Evolutionary conservation across 352 stramenopile genomes (phyloP), one percentile per base, ranked within the genome.

Genomic region (Blastocystis sp.): DNA sequence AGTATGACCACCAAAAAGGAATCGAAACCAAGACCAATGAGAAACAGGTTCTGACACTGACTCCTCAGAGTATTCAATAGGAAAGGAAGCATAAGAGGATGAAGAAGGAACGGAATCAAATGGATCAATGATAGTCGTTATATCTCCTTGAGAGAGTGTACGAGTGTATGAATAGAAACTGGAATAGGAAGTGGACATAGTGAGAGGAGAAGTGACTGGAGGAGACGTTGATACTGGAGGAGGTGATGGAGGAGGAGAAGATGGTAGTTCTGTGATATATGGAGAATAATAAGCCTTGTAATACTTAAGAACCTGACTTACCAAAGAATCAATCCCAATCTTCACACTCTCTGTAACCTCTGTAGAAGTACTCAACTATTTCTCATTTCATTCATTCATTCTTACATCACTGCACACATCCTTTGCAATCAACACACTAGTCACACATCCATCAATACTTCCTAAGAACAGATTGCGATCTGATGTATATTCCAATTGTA

Each of bases 91-190:
- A 67, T 16, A 11, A 29, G 11, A 27, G n/a, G 58, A 29, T 24
- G 21, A 39, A 16, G 61, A 29, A 29, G 61, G 9, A 14, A n/a
- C 7, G 9, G 61, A 42, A 39, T 73, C 61, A 39, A 73, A 73
- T 29, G 61, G 29, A 39, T 73, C 61, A 39, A 73, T 42, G 61
- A 73, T 12, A 39, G 61, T 73, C 32, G 24, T 39, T 29, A 73
- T 7, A 29, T 73, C 61, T 11, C 61, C 61, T 73, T 73, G 61
- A 29, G 61, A 73, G 21, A 51, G 51, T 16, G 61, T 42, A 39
- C 61, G 61, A 9, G 61, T 73, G 61, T 73, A 73, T 29, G 12
- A 73, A 39, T 73, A 73, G 61, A 73, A 73, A 39, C 32, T 51
- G 61, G 61, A 73, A 29, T 73, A 73, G 61, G 61, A 73, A 29